Base-by-base conservation (phyloP, 164 flowering plant genomes). In the Pachysandra terminalis region DNA sequence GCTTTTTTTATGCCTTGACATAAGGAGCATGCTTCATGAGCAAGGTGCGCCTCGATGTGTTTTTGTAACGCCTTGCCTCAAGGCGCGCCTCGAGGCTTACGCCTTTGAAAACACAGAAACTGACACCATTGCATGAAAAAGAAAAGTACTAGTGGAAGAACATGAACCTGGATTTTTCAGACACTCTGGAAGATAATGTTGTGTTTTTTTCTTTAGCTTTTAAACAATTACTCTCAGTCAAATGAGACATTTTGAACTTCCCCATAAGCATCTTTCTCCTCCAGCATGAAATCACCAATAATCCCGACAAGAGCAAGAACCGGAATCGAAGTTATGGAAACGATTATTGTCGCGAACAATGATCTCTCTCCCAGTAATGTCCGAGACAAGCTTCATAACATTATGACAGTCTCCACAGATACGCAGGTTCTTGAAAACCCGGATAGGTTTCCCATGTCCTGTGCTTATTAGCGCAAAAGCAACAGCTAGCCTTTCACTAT, bases 401-500 rank as follows among this genome's bases (percentile, higher is more conserved):
- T 71, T 77, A 58, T 84, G 85, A 59, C 85, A 82, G 63, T 82
- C 86, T 21, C 74, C 81, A 71, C 83, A 83, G 5, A 80, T 80
- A 17, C 83, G 75, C 24, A 73, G 79, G 65, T 81, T 86, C 74
- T 84, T 81, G 71, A 77, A 83, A 52, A 85, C 80, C 26, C 85
- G 71, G 12, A 83, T 79, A 2, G 67, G 66, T 64, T 75, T 75
- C 14, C 61, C 40, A 19, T 65, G 68, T 37, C 52, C 66, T 56
- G 56, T 71, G 63, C 76, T 77, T 67, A 84, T 62, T n/a, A 84
- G 83, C n/a, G 84, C 69, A 63, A 76, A 84, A 5, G 81, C 81
- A 67, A 84, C 80, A 52, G 86, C 87, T 71, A 84, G 66, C 68
- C 86, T 78, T 73, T 84, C 90, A 71, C 86, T 84, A 35, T 86